Evolutionary conservation across 495 filamentous ascomycete species (phyloP).

Genomic region (Lepraria neglecta): DNA sequence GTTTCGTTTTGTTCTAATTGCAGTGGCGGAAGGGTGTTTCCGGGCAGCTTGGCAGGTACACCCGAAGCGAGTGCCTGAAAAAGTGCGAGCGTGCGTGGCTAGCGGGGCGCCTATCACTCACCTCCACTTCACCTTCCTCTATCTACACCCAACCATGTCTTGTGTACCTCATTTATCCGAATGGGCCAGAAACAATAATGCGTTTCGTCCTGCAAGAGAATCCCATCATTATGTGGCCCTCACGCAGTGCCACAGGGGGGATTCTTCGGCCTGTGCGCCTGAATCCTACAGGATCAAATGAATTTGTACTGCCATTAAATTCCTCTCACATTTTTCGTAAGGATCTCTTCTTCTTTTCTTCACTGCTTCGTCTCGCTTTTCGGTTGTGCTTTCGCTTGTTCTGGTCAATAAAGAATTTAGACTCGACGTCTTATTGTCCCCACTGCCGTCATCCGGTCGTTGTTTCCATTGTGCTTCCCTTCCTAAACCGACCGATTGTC

Average conservation of each 20-base stretch:
- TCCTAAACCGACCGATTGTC: too few relatives aligned
- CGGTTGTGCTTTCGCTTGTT: too few relatives aligned
- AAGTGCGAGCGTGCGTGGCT: not conserved
- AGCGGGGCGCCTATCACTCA: not conserved
- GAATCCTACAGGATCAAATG: too few relatives aligned
- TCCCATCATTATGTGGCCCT: too few relatives aligned
- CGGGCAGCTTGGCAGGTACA: slow-evolving; percentile 4
- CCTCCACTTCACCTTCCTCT: not conserved
- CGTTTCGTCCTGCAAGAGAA: not conserved
- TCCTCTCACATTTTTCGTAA: too few relatives aligned
- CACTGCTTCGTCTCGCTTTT: too few relatives aligned
- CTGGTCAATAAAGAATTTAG: too few relatives aligned
- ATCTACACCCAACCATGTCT: slow-evolving; percentile 1
- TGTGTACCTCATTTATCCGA: not conserved
- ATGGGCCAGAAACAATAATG: not conserved
- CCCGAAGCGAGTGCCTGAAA: not conserved
- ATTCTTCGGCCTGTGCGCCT: too few relatives aligned
- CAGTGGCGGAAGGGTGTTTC: not conserved
- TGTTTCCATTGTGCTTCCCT: not conserved
- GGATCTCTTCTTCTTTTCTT: too few relatives aligned
- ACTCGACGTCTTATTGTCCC: not conserved
- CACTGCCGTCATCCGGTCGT: not conserved
- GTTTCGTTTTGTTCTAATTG: not conserved
- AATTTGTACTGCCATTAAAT: too few relatives aligned
- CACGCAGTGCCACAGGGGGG: too few relatives aligned